Base-by-base conservation (phyloP, 176 grass and related monocot genomes). In the Triticum urartu region DNA sequence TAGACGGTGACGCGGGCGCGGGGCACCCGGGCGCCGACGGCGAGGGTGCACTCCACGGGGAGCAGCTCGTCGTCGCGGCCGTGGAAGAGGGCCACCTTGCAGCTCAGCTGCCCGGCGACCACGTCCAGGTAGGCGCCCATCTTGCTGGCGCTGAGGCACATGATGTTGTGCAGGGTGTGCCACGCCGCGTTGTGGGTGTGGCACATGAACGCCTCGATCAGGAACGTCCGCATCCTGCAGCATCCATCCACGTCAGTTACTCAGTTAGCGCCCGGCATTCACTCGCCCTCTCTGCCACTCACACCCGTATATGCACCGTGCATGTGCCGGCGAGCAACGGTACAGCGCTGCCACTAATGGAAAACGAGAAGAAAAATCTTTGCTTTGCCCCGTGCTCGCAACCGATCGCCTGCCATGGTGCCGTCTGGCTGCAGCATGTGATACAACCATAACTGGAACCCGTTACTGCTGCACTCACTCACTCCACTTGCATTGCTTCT, bases 141-240 rank as follows among this genome's bases (percentile, higher is more conserved):
- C 88, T 87, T 83, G 18, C 12, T 69, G 10, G 91, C 90, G 66
- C 88, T 93, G 42, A 90, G 93, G 61, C 91, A 98, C 78, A 98
- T 95, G 86, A 98, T 93, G 89, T 98, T 98, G 95, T 98, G 95
- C 38, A 98, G 89, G 12, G 95, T 98, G 90, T 98, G 95, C 95
- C 95, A 98, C 45, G 95, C 95, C 9, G 95, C 95, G 84, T 98
- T 95, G 86, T 98, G 95, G 25, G 95, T 98, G 89, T 98, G 93
- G 83, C 93, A 92, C 91, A 98, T 94, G 91, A 98, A 98, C 11
- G 88, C 93, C 67, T 98, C 93, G 28, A 95, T 95, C 75, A 98
- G 7, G 88, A 83, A 98, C 73, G 88, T 95, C 70, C 88, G 47
- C 69, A 94, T 79, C 91, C 95, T 98, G 92, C 87, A 77, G 15